Evolutionary conservation across 257 asterid genomes (phyloP).

Genomic region (Craterostigma plantagineum): DNA sequence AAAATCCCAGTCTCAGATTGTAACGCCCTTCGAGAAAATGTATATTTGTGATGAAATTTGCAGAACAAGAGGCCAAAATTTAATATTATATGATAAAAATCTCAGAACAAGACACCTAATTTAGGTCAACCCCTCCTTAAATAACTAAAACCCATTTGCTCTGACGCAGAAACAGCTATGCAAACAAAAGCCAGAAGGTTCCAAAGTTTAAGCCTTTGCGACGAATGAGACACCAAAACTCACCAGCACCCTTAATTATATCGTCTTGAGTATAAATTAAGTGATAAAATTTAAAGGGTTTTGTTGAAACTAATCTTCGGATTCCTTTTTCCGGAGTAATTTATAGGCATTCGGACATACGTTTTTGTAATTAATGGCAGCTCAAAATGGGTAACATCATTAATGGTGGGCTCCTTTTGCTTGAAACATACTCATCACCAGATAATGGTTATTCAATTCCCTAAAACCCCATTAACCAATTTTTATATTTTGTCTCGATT

Average conservation of each 20-base stretch:
- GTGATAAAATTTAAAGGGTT: too few species aligned
- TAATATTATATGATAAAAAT: not conserved
- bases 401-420: constrained; percentile 30
- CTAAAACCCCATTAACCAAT: constrained; percentile 8
- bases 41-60: not conserved
- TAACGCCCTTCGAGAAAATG: too few species aligned
- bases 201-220: constrained; percentile 39
- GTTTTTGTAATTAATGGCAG: constrained; percentile 18
- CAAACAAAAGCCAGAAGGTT: constrained; percentile 37
- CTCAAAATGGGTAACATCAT: constrained; percentile 17
- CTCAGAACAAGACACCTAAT: constrained; percentile 16
- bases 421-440: constrained; percentile 29
- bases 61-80: constrained; percentile 6
- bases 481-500: constrained; percentile 3
- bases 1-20: too few species aligned
- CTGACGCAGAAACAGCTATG: constrained; percentile 32
- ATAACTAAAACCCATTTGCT: constrained; percentile 19
- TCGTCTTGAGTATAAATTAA: not conserved
- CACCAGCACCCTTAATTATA: constrained; percentile 8
- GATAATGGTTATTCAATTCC: constrained; percentile 18
- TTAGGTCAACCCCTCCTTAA: constrained; percentile 64
- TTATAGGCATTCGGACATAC: too few species aligned
- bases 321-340: not conserved
- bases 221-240: constrained; percentile 13
- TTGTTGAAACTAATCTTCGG: constrained; percentile 4